A percentile compares a stretch with the other conserved stretches of the same genome.
phyloP scores from a whole-genome alignment of 305 asterid species.

The Solanum hybrid region DNA sequence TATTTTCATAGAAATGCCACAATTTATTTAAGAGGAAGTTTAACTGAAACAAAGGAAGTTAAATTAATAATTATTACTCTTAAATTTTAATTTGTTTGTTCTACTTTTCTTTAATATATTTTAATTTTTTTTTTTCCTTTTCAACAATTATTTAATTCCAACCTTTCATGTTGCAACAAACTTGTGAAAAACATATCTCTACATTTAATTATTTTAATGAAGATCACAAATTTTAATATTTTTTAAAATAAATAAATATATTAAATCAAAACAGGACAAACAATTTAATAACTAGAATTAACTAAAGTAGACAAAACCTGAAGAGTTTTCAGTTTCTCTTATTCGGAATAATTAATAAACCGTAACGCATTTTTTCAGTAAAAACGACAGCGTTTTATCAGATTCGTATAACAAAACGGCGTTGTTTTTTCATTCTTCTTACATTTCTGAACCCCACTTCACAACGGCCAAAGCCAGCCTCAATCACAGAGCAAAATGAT shows the following conservation, averaged over 20 bases:
- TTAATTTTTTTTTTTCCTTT: no score
- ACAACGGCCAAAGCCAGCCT: constrained; percentile 7
- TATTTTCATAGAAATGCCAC: background rate
- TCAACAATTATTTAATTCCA: no score
- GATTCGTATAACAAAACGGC: background rate
- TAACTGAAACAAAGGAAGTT: background rate
- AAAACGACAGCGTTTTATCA: background rate
- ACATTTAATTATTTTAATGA: no score
- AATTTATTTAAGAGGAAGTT: background rate
- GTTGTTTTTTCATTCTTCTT: background rate
- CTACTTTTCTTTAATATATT: no score
- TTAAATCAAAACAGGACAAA: background rate
- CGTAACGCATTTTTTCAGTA: background rate
- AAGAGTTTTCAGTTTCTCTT: background rate
- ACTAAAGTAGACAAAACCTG: background rate
- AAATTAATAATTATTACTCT: no score
- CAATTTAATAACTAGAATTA: background rate
- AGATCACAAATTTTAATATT: background rate
- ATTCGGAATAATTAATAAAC: background rate
- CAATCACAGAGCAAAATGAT: constrained; percentile 1
- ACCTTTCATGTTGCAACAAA: no score
- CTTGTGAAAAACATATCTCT: no score
- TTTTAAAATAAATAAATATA: no score
- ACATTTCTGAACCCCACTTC: background rate
- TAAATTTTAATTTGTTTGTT: no score